phyloP scores from a whole-genome alignment of 257 asterid species.

The Hygrophila difformis region DNA sequence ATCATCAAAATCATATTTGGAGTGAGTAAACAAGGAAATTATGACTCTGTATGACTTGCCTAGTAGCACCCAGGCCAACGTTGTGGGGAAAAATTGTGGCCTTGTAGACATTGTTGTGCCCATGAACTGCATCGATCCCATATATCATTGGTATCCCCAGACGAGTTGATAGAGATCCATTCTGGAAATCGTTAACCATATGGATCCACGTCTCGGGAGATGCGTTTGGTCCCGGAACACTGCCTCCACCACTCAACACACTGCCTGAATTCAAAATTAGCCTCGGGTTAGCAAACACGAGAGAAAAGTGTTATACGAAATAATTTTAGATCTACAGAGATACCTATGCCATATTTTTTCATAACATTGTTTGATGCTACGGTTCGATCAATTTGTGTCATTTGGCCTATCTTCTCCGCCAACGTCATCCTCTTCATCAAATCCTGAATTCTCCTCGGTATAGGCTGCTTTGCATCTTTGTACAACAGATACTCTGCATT shows the following conservation, averaged over 20 bases:
- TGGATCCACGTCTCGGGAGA: constrained; percentile 56
- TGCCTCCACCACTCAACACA: constrained; percentile 68
- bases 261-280: constrained; percentile 38
- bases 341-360: constrained; percentile 46
- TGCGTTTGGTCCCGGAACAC: constrained; percentile 54
- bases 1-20: not conserved
- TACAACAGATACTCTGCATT: constrained; percentile 23
- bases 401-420: constrained; percentile 60
- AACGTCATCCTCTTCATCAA: constrained; percentile 44
- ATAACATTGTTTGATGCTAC: constrained; percentile 45
- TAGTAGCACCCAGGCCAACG: constrained; percentile 50
- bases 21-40: not conserved
- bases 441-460: constrained; percentile 30
- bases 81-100: constrained; percentile 59
- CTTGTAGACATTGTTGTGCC: constrained; percentile 42
- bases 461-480: constrained; percentile 50
- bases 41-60: constrained; percentile 20
- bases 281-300: not conserved
- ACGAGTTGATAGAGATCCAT: constrained; percentile 53
- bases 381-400: constrained; percentile 49
- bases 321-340: not conserved
- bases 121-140: constrained; percentile 79
- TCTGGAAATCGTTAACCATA: constrained; percentile 57
- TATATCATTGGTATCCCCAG: constrained; percentile 71
- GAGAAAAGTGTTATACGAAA: not conserved